These are phyloP conservation scores for Boletus reticuloceps DNA, from an alignment of 768 basidiomycete genomes.

Conservation along the genomic window DNA sequence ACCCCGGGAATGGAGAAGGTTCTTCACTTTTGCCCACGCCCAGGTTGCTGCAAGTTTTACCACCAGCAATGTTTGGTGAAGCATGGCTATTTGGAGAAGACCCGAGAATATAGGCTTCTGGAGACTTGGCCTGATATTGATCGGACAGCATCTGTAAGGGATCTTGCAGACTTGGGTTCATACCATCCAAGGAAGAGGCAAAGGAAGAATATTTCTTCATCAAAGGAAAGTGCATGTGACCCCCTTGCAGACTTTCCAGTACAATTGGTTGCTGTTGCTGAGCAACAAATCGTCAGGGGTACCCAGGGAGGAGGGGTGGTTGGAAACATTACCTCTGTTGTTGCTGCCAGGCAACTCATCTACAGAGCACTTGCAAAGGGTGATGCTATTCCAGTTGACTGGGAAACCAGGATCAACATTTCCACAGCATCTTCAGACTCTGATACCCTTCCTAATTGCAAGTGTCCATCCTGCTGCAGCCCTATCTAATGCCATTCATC, in stretches of 20 bases:
- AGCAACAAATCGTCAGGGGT: constrained; percentile 55
- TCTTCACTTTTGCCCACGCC: constrained; percentile 60
- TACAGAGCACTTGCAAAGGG: constrained; percentile 33
- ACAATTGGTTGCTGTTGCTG: constrained; percentile 41
- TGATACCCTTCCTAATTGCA: constrained; percentile 27
- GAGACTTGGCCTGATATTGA: constrained; percentile 38
- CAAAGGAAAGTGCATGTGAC: neutral
- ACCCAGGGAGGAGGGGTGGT: constrained; percentile 40
- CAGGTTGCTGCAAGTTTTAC: constrained; percentile 44
- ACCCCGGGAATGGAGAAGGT: constrained; percentile 38
- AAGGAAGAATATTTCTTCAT: neutral
- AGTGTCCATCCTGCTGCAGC: constrained; percentile 45
- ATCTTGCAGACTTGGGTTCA: neutral
- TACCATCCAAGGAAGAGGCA: constrained; percentile 13
- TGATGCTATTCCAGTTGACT: constrained; percentile 36
- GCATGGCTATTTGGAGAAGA: constrained; percentile 22
- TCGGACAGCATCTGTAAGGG: constrained; percentile 4
- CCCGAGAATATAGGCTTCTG: constrained; percentile 29
- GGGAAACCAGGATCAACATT: constrained; percentile 35
- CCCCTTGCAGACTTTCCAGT: constrained; percentile 31
- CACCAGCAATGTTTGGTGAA: constrained; percentile 47
- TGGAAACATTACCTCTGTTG: constrained; percentile 50
- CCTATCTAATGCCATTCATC: constrained; percentile 35
- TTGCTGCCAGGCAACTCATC: constrained; percentile 47
- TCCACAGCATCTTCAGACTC: constrained; percentile 21